Evolutionary conservation across 306 rosid genomes (phyloP).

Genomic region (Citrullus amarus): DNA sequence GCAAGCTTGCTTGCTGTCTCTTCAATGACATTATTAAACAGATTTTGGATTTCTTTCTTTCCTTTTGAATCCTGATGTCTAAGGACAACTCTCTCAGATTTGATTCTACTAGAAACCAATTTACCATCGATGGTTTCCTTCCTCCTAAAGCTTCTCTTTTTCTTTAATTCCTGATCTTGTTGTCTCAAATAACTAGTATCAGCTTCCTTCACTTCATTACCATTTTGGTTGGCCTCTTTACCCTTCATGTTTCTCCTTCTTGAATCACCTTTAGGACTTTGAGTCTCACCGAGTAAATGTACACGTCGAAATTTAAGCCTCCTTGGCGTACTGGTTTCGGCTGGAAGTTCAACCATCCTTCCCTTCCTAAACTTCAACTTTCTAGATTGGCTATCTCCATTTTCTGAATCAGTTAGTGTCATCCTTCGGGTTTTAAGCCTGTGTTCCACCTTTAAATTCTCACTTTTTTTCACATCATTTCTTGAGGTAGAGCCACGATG

Average conservation of each 20-base stretch:
- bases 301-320: conserved; percentile 64
- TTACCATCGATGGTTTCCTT: conserved; percentile 20
- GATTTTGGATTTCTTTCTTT: conserved; percentile 36
- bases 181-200: conserved; percentile 22
- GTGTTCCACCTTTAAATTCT: conserved; percentile 16
- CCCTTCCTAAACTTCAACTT: conserved; percentile 57
- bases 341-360: conserved; percentile 44
- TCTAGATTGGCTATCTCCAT: conserved; percentile 18
- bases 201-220: conserved; percentile 16
- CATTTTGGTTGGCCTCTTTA: conserved; percentile 26
- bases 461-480: background rate
- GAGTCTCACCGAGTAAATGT: conserved; percentile 22
- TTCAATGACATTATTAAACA: conserved; percentile 82
- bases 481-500: conserved; percentile 19
- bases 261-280: conserved; percentile 13
- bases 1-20: conserved; percentile 88
- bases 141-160: conserved; percentile 27
- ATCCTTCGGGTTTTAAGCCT: conserved; percentile 28
- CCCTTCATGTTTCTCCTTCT: conserved; percentile 14
- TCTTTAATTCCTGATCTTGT: conserved; percentile 26
- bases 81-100: conserved; percentile 48
- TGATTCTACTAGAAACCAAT: conserved; percentile 15
- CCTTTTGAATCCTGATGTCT: conserved; percentile 45
- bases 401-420: conserved; percentile 21
- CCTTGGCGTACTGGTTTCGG: conserved; percentile 36